Conservation (phyloP, 352 stramenopile genomes). For the Peronospora farinosa region DNA sequence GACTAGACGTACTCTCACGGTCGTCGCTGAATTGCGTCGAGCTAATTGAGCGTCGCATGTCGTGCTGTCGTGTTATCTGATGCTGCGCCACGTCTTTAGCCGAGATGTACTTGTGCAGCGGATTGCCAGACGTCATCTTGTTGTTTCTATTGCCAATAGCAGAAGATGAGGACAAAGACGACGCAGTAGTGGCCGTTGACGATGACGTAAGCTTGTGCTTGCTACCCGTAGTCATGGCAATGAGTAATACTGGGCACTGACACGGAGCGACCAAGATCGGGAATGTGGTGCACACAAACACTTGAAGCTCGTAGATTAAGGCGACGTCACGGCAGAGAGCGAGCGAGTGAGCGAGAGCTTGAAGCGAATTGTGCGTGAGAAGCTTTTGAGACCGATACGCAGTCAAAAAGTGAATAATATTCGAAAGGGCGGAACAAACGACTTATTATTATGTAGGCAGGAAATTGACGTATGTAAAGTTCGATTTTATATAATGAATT, state of each 20-base stretch:
- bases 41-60: conserved; percentile 40
- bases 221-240: conserved; percentile 31
- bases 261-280: conserved; percentile 7
- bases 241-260: not conserved
- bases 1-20: conserved; percentile 5
- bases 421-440: conserved; percentile 16
- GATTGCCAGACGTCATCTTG: conserved; percentile 10
- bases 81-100: conserved; percentile 66
- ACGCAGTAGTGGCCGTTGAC: conserved; percentile 4
- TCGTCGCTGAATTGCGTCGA: conserved; percentile 25
- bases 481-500: not conserved
- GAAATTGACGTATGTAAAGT: too few relatives aligned
- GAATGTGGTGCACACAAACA: not conserved
- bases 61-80: conserved; percentile 25
- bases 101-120: conserved; percentile 52
- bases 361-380: conserved; percentile 8
- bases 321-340: conserved; percentile 28
- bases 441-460: too few relatives aligned
- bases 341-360: conserved; percentile 5
- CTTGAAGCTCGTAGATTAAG: not conserved
- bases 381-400: conserved; percentile 11
- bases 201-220: conserved; percentile 24
- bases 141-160: conserved; percentile 4
- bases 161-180: conserved; percentile 6
- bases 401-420: conserved; percentile 5